Base-by-base conservation (phyloP, 306 rosid genomes). In the Notholithocarpus densiflorus region DNA sequence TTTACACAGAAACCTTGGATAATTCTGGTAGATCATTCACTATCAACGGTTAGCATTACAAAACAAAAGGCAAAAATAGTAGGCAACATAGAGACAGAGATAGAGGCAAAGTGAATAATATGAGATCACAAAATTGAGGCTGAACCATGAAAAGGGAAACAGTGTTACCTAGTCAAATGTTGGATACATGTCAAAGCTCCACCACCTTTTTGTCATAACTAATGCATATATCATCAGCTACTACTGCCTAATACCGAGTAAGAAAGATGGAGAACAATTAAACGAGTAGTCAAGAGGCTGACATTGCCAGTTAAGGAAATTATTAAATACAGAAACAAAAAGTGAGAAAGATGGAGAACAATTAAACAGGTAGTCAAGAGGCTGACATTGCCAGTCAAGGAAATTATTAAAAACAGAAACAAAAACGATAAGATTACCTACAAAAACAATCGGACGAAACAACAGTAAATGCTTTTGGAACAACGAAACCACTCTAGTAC, bases 301-400 rank as follows among this genome's bases (percentile, higher is more conserved):
- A 71, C 84, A 81, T 76, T 81, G 80, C 74, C 62, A 5, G 72
- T 27, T 40, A 79, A 45, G 55, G 10, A 14, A 73, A 8, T 32
- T 1, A 32, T 32, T 32, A 34, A 34, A 34, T 6, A 34, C 40
- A 34, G 40, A 34, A 1, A 32, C 0, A 5, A 32, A 29, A 0
- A 29, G 54, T 20, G 29, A 37, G 10, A 61, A 11, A 23, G 65
- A 65, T 1, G 59, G 51, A 56, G 76, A 45, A 68, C 76, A 75
- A 75, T 48, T 61, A 37, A 53, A 71, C 48, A 53, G 71, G 64
- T 5, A 55, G 85, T 82, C 77, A 76, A 61, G 54, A 70, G 45
- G 74, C 70, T 53, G 77, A 71, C 84, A 81, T 71, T 81, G 81
- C 74, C 64, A 5, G 72, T 27, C 27, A 79, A 45, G 56, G 11